phyloP scores from a whole-genome alignment of 2,329 filamentous ascomycete genomes.

The Thielaviopsis musarum region DNA sequence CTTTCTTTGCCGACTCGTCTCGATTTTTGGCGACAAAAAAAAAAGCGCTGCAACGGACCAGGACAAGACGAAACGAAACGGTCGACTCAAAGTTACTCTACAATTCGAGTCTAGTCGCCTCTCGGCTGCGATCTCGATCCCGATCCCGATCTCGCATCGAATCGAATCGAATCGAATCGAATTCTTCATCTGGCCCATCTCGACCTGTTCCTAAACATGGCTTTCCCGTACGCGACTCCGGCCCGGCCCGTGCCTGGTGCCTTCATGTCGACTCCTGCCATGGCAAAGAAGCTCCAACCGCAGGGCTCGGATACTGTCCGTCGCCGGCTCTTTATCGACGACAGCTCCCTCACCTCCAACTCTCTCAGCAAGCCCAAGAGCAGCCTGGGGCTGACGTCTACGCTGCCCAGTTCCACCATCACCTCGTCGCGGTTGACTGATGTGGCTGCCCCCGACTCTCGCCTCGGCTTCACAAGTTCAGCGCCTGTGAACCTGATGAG shows the following conservation, averaged over 20 bases:
- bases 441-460: conserved; percentile 14
- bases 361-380: neutral
- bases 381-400: neutral
- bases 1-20: neutral
- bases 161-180: neutral
- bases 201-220: conserved; percentile 24
- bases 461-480: conserved; percentile 6
- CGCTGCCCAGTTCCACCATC: neutral
- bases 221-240: conserved; percentile 43
- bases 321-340: conserved; percentile 32
- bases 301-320: conserved; percentile 27
- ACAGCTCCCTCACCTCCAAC: conserved; percentile 1
- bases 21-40: neutral
- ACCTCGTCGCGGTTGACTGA: neutral
- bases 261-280: conserved; percentile 58
- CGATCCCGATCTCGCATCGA: neutral
- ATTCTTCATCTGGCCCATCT: neutral
- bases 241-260: conserved; percentile 58
- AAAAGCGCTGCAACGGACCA: too few relatives aligned
- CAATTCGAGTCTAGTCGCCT: neutral
- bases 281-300: conserved; percentile 22
- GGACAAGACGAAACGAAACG: too few relatives aligned
- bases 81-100: too few relatives aligned
- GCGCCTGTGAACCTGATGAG: conserved; percentile 4
- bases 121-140: neutral